Percentiles rank a stretch among this genome's conserved stretches.
Conservation (phyloP, 73 alveolate genomes). For the Paramecium pentaurelia region DNA sequence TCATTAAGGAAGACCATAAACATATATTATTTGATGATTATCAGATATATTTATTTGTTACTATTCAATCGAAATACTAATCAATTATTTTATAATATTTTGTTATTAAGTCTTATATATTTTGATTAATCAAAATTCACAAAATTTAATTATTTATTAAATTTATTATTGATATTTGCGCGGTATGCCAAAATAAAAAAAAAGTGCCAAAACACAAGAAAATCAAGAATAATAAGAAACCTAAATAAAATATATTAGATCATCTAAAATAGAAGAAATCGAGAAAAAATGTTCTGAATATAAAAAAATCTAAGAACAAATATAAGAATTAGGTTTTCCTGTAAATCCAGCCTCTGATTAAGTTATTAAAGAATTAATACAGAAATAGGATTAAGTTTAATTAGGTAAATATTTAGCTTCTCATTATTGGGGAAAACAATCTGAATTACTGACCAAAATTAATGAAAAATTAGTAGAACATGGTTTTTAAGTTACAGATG, state of each 20-base stretch:
- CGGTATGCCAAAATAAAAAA: neutral
- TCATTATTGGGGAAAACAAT: neutral
- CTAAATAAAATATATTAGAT: neutral
- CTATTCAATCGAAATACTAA: neutral
- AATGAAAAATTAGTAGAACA: neutral
- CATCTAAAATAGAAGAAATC: neutral
- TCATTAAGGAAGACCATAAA: neutral
- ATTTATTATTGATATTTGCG: neutral
- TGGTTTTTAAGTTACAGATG: neutral
- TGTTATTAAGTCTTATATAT: neutral
- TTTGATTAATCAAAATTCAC: neutral
- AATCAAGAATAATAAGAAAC: neutral
- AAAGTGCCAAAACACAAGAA: neutral
- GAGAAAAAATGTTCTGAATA: neutral
- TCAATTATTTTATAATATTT: neutral
- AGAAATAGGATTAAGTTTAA: neutral
- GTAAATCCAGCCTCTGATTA: neutral
- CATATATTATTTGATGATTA: neutral
- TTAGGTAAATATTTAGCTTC: constrained; percentile 4
- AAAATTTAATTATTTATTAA: neutral
- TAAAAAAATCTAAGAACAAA: neutral
- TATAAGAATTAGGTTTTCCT: neutral
- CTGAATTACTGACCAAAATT: neutral
- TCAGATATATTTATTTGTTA: neutral
- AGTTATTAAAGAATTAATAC: neutral